A percentile compares a stretch with the other conserved stretches of the same genome.
phyloP scores from a whole-genome alignment of 306 rosid genomes.

The Abrus precatorius region DNA sequence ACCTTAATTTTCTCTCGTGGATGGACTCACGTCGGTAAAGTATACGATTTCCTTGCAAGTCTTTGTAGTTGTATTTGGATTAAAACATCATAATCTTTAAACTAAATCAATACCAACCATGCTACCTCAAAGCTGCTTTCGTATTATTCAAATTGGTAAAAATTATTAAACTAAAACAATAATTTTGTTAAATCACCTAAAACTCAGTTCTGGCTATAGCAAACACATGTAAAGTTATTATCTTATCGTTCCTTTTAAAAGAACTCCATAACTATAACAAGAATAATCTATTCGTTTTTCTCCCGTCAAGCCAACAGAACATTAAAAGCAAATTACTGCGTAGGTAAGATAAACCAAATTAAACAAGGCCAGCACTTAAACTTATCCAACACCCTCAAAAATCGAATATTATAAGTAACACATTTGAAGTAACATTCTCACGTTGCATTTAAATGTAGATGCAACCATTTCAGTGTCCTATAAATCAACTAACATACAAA shows the following conservation, averaged over 20 bases:
- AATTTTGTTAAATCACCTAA: neutral
- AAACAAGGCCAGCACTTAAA: neutral
- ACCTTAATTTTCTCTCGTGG: neutral
- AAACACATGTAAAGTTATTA: neutral
- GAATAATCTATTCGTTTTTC: neutral
- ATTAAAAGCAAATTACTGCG: neutral
- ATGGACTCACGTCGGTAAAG: neutral
- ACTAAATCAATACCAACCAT: neutral
- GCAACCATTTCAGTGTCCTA: constrained; percentile 19
- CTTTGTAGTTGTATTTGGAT: neutral
- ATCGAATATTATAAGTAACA: constrained; percentile 1
- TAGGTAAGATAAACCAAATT: neutral
- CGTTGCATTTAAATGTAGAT: constrained; percentile 16
- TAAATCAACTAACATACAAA: constrained; percentile 43
- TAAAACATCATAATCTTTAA: neutral
- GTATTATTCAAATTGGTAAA: neutral
- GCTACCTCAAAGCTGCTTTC: neutral
- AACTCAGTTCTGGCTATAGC: neutral
- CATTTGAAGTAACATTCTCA: constrained; percentile 10
- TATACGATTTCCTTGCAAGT: no score
- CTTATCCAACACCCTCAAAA: constrained; percentile 4
- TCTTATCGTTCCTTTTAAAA: neutral
- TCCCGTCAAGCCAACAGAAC: neutral
- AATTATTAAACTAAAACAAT: neutral
- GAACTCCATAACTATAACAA: neutral